These are phyloP conservation scores for Borealophlyctis nickersoniae DNA, from an alignment of 192 early-diverging fungal genomes.

Conservation along the genomic window DNA sequence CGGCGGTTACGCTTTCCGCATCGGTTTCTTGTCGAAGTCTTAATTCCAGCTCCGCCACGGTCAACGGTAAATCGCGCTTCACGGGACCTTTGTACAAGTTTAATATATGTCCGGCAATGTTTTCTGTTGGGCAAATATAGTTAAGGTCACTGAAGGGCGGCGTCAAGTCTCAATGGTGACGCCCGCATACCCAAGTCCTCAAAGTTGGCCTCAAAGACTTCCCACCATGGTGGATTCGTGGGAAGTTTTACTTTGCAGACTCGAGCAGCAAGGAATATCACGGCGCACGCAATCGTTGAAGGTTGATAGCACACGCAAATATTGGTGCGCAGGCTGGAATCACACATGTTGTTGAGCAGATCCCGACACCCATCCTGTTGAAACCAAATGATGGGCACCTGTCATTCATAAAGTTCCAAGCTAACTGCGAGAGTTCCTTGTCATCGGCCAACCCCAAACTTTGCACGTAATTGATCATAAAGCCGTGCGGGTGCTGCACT, in stretches of 20 bases:
- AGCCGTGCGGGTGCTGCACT: constrained; percentile 92
- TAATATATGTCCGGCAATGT: constrained; percentile 21
- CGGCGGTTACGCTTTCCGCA: too few species aligned
- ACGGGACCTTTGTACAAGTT: constrained; percentile 7
- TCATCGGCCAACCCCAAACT: constrained; percentile 75
- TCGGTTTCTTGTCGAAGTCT: too few species aligned
- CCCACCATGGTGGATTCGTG: constrained; percentile 78
- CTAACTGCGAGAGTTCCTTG: constrained; percentile 71
- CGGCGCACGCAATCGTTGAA: constrained; percentile 80
- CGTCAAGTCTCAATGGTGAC: background rate
- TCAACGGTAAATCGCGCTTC: background rate
- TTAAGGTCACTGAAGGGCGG: background rate
- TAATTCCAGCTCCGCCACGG: constrained; percentile 8
- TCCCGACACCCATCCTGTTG: too few species aligned
- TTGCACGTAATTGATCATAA: constrained; percentile 90
- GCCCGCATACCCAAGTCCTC: constrained; percentile 50
- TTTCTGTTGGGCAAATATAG: background rate
- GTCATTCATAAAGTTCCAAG: constrained; percentile 97
- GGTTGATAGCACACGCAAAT: constrained; percentile 75
- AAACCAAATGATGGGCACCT: constrained; percentile 41
- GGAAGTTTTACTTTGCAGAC: constrained; percentile 67
- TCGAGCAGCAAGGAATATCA: constrained; percentile 77
- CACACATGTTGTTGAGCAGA: too few species aligned
- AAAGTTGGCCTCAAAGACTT: constrained; percentile 70
- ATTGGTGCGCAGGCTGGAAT: constrained; percentile 72